Evolutionary conservation across 345 rosid genomes (phyloP).

Genomic region (Camelina sativa): DNA sequence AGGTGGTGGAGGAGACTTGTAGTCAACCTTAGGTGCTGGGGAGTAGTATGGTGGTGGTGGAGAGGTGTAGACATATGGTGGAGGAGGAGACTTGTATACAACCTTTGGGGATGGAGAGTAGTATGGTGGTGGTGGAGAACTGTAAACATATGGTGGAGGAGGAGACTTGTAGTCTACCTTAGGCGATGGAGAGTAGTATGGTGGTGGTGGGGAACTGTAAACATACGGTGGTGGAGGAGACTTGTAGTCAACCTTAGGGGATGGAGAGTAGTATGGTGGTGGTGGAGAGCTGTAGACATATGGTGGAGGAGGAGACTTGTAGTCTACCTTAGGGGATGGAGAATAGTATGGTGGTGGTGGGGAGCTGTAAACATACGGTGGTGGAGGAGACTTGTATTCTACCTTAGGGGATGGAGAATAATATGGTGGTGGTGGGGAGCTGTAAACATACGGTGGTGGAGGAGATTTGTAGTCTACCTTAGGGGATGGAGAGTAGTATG

Average conservation of each 20-base stretch:
- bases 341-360: constrained; percentile 28
- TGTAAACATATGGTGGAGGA: not conserved
- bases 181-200: not conserved
- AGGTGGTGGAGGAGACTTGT: no score
- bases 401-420: not conserved
- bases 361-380: constrained; percentile 25
- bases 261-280: constrained; percentile 21
- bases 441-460: constrained; percentile 20
- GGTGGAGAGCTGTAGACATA: not conserved
- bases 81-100: not conserved
- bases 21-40: no score
- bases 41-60: no score
- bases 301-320: constrained; percentile 24
- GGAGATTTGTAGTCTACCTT: constrained; percentile 9
- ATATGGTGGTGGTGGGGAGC: no score
- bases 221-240: constrained; percentile 27
- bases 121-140: constrained; percentile 10
- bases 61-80: no score
- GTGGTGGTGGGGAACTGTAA: constrained; percentile 21
- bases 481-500: constrained; percentile 21
- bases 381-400: constrained; percentile 20
- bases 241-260: not conserved
- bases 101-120: constrained; percentile 4
- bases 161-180: not conserved
- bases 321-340: not conserved